Conservation (phyloP, 768 basidiomycete species). For the Hygrophorus pudorinus region DNA sequence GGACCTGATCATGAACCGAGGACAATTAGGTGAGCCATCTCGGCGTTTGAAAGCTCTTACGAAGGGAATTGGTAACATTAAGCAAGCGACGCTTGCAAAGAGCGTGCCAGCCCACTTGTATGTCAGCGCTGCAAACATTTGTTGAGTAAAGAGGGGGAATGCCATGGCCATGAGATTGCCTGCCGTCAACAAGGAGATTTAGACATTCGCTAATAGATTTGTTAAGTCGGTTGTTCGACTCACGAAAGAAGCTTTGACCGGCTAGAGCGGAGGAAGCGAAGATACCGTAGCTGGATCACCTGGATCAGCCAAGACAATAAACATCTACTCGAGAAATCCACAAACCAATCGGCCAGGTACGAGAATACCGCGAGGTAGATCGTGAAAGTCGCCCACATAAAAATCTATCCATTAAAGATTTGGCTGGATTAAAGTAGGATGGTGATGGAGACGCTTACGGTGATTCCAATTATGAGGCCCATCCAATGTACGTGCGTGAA, state of each 20-base stretch:
- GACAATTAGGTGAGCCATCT: not conserved
- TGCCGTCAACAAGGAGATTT: conserved; percentile 9
- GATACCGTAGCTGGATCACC: conserved; percentile 27
- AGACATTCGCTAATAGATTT: not conserved
- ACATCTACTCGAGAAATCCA: not conserved
- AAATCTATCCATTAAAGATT: conserved; percentile 22
- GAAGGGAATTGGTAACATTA: conserved; percentile 42
- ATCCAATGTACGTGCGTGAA: conserved; percentile 46
- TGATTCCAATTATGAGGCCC: conserved; percentile 38
- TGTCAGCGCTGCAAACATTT: conserved; percentile 40
- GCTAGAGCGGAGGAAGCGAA: conserved; percentile 58
- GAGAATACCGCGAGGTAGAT: conserved; percentile 48
- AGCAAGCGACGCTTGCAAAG: conserved; percentile 35
- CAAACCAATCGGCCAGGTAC: conserved; percentile 51
- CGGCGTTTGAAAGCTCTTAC: conserved; percentile 17
- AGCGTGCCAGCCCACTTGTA: conserved; percentile 48
- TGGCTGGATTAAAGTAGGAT: not conserved
- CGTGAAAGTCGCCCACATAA: conserved; percentile 32
- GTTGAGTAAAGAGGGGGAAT: conserved; percentile 52
- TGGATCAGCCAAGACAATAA: not conserved
- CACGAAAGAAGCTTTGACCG: conserved; percentile 47
- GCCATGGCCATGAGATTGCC: conserved; percentile 34
- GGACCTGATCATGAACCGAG: conserved; percentile 13
- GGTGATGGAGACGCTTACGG: conserved; percentile 15
- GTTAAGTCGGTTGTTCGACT: conserved; percentile 14